Base-by-base conservation (phyloP, 257 asterid species). In the Rubia yunnanensis region DNA sequence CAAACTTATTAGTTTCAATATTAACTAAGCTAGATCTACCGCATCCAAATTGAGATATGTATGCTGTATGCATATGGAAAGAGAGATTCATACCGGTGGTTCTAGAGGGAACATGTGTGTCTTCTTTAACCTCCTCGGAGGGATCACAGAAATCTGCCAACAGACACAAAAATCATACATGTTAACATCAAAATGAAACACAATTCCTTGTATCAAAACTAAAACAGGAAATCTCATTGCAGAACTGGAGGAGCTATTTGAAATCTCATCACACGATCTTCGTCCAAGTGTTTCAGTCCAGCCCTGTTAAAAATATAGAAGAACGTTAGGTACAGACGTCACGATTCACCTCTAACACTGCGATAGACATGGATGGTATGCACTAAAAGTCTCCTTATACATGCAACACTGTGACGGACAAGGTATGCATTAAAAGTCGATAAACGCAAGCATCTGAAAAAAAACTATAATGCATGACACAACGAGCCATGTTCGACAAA, bases 101-200 rank as follows among this genome's bases (percentile, higher is more conserved):
- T 88, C 96, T 49, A 77, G 76, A 15, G 96, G 96, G 71, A 63
- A 91, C 53, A 91, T 64, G 55, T 88, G 84, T 87, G 67, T 88
- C 94, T 2, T 79, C 58, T 74, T 91, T 94, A 73, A 88, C 95
- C 80, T 91, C 89, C 75, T 83, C 73, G 17, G 88, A 71, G 58
- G 98, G 96, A 63, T 91, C 77, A 74, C 84, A 91, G 80, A 91
- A 83, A 70, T 88, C 96, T 91, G 91, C 78, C 72, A 67, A 77
- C 64, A 30, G 65, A 26, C 48, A 41, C 49, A 44, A 18, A 7
- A 41, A 32, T 64, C 14, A 64, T 44, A 35, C 52, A 36, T 36
- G 31, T 36, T 36, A 30, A 39, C 2, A 41, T 1, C 6, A 59
- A 32, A 56, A 1, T 13, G 0, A 20, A 55, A 56, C 10, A 30